Conservation (phyloP, 2,329 filamentous ascomycete species). For the Fusarium pilosicola region DNA sequence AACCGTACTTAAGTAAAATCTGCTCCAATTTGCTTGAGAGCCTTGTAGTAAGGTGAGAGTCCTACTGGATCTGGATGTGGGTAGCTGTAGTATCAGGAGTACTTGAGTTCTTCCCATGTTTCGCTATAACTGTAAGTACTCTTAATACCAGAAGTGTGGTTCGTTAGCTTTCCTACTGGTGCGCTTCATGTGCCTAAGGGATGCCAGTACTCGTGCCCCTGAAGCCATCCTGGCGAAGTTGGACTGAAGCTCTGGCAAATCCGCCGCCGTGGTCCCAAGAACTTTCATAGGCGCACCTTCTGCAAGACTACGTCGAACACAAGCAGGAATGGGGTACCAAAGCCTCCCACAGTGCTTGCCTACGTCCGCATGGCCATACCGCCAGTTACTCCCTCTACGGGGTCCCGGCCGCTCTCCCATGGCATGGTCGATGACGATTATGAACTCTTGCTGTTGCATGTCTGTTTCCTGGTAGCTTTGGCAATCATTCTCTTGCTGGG, state of each 20-base stretch:
- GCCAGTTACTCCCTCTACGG: fast-evolving
- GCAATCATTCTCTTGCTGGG: neutral
- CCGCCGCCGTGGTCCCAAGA: neutral
- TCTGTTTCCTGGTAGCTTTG: fast-evolving
- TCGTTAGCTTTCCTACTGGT: neutral
- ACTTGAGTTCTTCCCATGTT: neutral
- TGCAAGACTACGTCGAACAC: fast-evolving
- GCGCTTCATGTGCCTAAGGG: neutral
- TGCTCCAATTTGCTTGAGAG: fast-evolving
- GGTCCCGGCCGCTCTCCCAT: neutral
- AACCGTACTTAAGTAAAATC: fast-evolving
- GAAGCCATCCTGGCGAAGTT: fast-evolving
- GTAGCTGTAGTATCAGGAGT: neutral
- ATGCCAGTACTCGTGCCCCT: neutral
- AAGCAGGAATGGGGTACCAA: neutral
- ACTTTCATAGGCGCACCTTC: fast-evolving
- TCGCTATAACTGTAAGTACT: neutral
- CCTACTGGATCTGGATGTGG: neutral
- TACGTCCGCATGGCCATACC: neutral
- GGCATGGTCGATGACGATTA: neutral
- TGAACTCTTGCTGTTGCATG: fast-evolving
- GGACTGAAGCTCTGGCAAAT: neutral
- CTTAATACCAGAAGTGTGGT: neutral
- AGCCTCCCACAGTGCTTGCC: neutral
- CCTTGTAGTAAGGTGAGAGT: neutral